phyloP scores from a whole-genome alignment of 495 filamentous ascomycete genomes.

The Lichenothelia convexa region DNA sequence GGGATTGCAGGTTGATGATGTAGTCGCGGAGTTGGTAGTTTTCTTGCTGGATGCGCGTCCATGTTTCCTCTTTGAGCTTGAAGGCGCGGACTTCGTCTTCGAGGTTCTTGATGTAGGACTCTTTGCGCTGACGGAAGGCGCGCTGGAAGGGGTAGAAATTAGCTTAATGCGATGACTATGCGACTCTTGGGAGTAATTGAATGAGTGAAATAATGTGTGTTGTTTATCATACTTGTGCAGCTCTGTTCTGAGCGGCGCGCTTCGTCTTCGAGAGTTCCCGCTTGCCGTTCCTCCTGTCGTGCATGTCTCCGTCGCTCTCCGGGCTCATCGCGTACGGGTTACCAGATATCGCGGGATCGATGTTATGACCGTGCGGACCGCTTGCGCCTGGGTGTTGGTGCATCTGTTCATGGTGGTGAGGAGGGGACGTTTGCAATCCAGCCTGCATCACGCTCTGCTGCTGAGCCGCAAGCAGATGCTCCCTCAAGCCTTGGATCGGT shows the following conservation, averaged over 20 bases:
- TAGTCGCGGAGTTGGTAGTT: conserved; percentile 85
- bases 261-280: conserved; percentile 87
- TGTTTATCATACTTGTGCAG: conserved; percentile 61
- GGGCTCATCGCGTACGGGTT: conserved; percentile 16
- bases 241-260: conserved; percentile 88
- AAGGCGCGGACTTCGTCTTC: conserved; percentile 76
- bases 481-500: conserved; percentile 24
- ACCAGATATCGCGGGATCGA: conserved; percentile 18
- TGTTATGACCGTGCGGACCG: conserved; percentile 18
- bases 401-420: conserved; percentile 5
- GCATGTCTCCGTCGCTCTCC: conserved; percentile 16
- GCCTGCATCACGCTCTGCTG: conserved; percentile 7
- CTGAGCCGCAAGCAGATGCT: conserved; percentile 24
- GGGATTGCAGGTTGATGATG: conserved; percentile 71
- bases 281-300: conserved; percentile 35
- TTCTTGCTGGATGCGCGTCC: conserved; percentile 60
- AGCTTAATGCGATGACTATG: too few species aligned
- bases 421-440: conserved; percentile 6
- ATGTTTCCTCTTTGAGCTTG: conserved; percentile 46
- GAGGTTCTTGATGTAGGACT: conserved; percentile 91
- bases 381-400: conserved; percentile 8
- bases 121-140: conserved; percentile 93
- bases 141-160: conserved; percentile 36
- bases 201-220: neutral
- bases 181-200: too few species aligned